phyloP scores from a whole-genome alignment of 805 yeast genomes.

The Saturnispora kantuleensis region DNA sequence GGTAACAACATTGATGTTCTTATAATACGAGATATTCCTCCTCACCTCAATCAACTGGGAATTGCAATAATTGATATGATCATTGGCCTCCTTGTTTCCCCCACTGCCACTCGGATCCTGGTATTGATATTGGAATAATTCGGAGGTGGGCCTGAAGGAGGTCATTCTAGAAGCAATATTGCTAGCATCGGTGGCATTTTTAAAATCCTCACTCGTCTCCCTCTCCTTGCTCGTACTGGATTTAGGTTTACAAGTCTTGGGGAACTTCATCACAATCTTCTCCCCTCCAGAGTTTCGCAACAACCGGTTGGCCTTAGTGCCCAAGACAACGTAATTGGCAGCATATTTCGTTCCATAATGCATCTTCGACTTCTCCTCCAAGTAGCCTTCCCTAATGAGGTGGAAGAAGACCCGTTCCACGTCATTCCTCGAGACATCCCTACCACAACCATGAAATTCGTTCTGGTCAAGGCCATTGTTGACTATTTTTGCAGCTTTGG shows the following conservation, averaged over 20 bases:
- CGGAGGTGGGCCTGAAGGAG: constrained; percentile 11
- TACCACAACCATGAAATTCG: constrained; percentile 66
- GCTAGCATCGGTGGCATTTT: background rate
- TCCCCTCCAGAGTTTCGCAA: constrained; percentile 24
- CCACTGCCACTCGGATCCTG: background rate
- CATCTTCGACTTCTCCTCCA: constrained; percentile 64
- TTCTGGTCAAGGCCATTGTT: constrained; percentile 51
- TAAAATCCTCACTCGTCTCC: background rate
- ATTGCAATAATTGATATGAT: constrained; percentile 24
- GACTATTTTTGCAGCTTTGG: constrained; percentile 50
- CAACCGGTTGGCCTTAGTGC: constrained; percentile 44
- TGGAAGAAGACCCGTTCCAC: constrained; percentile 78
- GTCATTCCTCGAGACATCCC: constrained; percentile 50
- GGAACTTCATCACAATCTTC: constrained; percentile 44
- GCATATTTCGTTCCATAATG: constrained; percentile 68
- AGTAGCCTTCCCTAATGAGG: constrained; percentile 51
- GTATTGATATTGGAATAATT: constrained; percentile 5
- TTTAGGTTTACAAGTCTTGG: constrained; percentile 13
- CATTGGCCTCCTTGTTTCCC: background rate
- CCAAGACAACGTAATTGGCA: constrained; percentile 58
- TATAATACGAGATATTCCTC: constrained; percentile 31
- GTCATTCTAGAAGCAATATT: background rate
- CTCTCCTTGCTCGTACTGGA: background rate
- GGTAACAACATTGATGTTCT: constrained; percentile 28
- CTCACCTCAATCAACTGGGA: constrained; percentile 32